phyloP scores from a whole-genome alignment of 225 moss, liverwort and hornwort species.

The Climacium dendroides region DNA sequence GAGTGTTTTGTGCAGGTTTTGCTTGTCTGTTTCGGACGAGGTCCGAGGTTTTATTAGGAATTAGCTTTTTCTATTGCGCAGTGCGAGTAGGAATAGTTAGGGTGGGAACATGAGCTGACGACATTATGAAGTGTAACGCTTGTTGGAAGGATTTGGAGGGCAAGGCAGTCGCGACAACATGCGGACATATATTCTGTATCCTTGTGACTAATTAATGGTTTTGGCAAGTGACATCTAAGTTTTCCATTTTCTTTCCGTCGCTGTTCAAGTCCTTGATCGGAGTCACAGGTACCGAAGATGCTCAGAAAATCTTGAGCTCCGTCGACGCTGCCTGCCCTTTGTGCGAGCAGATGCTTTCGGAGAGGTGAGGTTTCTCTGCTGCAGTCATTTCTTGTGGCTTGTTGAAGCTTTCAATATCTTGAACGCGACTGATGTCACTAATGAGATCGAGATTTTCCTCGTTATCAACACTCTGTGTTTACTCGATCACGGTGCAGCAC shows the following conservation, averaged over 20 bases:
- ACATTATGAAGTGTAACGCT: constrained; percentile 82
- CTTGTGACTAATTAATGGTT: neutral
- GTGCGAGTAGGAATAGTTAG: neutral
- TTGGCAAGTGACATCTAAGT: neutral
- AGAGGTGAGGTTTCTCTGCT: constrained; percentile 36
- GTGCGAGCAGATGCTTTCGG: constrained; percentile 81
- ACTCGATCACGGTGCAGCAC: neutral
- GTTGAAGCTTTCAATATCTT: neutral
- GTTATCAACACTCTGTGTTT: neutral
- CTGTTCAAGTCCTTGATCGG: constrained; percentile 22
- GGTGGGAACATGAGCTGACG: neutral
- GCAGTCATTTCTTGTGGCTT: neutral
- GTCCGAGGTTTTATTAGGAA: neutral
- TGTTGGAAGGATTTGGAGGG: constrained; percentile 88
- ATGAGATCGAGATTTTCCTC: neutral
- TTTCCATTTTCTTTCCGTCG: neutral
- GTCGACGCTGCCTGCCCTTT: constrained; percentile 66
- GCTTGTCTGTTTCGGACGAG: neutral
- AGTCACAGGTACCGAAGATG: constrained; percentile 64
- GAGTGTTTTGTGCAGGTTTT: neutral
- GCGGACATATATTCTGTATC: constrained; percentile 97
- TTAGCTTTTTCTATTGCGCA: neutral
- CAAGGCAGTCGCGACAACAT: constrained; percentile 65
- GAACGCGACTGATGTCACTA: neutral
- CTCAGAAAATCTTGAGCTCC: constrained; percentile 62